Evolutionary conservation across 345 rosid species (phyloP), one percentile per base, ranked within the genome.

Genomic region (Eucalyptus lansdowneana): DNA sequence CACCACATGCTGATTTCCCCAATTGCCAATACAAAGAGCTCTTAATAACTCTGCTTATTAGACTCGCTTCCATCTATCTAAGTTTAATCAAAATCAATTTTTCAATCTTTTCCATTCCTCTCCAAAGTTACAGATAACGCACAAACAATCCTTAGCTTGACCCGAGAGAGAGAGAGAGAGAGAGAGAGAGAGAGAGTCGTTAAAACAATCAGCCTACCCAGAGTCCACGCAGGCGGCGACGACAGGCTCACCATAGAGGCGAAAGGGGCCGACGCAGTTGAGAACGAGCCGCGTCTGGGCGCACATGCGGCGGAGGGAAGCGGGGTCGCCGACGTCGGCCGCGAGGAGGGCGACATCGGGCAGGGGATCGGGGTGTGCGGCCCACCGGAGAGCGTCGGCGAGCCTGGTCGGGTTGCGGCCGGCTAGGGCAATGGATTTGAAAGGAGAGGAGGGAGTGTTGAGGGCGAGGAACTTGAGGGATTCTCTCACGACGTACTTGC

Each of bases 181-280:
- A 10, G 45, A 76, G 83, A 69, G 37, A 54, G 45, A 72, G 44
- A 72, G 81, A 72, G 25, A 76, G 24, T 37, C 47, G 42, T 34
- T 11, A 54, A 40, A 51, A 12, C 87, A 76, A 72, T 25, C 58
- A 58, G 0, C 87, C 34, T 90, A 95, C 99, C 98, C 99, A 47
- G 98, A 92, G 49, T 95, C 92, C 80, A 91, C 95, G 88, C 98
- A 96, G 87, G 99, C 99, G 56, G 97, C 93, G 50, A 96, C 99
- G 76, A 97, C 97, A 42, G 99, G 94, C 49, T 95, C 96, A 6
- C 99, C 98, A 65, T 90, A 91, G 90, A 94, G 94, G 51, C 98
- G 96, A 87, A 93, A 97, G 21, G 99, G 99, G 54, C 99, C 99
- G 49, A 96, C 97, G 80, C 99, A 97, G 89, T 95, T 95, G 88